These are phyloP conservation scores for Scleromitrula shiraiana DNA, from an alignment of 2,329 filamentous ascomycete genomes.

Conservation along the genomic window DNA sequence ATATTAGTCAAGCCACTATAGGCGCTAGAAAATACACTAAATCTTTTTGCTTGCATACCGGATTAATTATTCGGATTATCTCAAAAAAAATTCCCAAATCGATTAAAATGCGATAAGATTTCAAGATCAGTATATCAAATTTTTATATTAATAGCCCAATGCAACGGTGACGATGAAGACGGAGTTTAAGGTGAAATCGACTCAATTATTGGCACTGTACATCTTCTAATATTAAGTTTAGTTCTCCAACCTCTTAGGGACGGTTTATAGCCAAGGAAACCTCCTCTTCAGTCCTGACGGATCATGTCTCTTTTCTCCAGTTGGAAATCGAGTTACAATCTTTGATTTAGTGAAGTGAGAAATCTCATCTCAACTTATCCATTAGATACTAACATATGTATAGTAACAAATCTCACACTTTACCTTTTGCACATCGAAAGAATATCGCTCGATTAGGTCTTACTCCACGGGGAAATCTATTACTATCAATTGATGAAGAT, in stretches of 20 bases:
- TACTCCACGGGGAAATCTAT: conserved; percentile 81
- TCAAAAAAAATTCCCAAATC: conserved; percentile 7
- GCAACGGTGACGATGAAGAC: conserved; percentile 74
- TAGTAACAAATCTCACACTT: conserved; percentile 80
- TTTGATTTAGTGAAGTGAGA: conserved; percentile 91
- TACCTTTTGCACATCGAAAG: conserved; percentile 85
- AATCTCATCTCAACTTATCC: not conserved
- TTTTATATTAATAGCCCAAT: conserved; percentile 18
- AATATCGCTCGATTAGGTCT: conserved; percentile 87
- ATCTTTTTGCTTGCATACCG: not conserved
- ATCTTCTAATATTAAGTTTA: conserved; percentile 35
- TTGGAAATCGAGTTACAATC: conserved; percentile 90
- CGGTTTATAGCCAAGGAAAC: conserved; percentile 97
- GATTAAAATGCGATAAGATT: conserved; percentile 8
- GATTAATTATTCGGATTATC: conserved; percentile 12
- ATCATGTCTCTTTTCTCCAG: conserved; percentile 88
- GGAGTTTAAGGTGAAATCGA: conserved; percentile 74
- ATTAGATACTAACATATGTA: not conserved
- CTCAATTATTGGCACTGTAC: not conserved
- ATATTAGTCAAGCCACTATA: conserved; percentile 1
- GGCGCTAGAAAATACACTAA: not conserved
- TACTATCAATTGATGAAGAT: conserved; percentile 90
- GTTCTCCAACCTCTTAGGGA: conserved; percentile 98
- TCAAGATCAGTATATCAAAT: conserved; percentile 2
- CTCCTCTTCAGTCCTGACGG: conserved; percentile 95